These are phyloP conservation scores for Basidiobolus meristosporus DNA, from an alignment of 371 early-diverging fungal species.

Conservation along the genomic window DNA sequence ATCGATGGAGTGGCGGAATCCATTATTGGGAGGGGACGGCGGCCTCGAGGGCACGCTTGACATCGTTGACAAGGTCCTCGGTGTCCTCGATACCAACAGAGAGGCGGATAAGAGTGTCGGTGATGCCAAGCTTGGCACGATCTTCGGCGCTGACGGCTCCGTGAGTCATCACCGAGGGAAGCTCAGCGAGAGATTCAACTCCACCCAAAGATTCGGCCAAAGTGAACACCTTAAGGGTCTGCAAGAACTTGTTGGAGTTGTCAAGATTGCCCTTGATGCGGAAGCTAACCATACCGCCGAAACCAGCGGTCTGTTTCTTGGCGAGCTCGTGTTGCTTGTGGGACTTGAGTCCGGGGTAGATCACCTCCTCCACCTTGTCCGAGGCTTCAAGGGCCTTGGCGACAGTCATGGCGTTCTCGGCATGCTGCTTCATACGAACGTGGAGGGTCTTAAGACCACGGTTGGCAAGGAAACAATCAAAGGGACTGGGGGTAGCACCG, in stretches of 20 bases:
- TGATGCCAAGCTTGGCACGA: conserved; percentile 53
- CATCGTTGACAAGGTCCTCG: conserved; percentile 41
- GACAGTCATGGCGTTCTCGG: conserved; percentile 60
- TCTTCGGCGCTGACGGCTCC: conserved; percentile 59
- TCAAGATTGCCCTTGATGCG: conserved; percentile 49
- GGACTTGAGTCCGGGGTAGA: conserved; percentile 66
- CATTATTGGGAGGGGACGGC: too few relatives aligned
- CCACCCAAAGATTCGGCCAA: conserved; percentile 77
- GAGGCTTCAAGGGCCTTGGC: conserved; percentile 41
- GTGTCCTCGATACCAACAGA: conserved; percentile 70
- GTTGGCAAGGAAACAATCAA: conserved; percentile 89
- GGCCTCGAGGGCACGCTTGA: conserved; percentile 11
- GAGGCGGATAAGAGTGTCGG: conserved; percentile 63
- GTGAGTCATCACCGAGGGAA: conserved; percentile 78
- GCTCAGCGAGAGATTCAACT: conserved; percentile 66
- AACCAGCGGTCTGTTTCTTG: conserved; percentile 52
- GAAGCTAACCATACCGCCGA: conserved; percentile 80
- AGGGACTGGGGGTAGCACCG: conserved; percentile 92
- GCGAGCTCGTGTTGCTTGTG: conserved; percentile 75
- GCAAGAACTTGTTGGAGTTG: conserved; percentile 47
- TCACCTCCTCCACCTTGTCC: conserved; percentile 44
- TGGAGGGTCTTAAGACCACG: conserved; percentile 92
- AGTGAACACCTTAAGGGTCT: conserved; percentile 44
- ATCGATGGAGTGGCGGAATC: too few relatives aligned
- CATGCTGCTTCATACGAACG: conserved; percentile 86